Conservation (phyloP, 495 filamentous ascomycete genomes). For the Xylaria grammica region DNA sequence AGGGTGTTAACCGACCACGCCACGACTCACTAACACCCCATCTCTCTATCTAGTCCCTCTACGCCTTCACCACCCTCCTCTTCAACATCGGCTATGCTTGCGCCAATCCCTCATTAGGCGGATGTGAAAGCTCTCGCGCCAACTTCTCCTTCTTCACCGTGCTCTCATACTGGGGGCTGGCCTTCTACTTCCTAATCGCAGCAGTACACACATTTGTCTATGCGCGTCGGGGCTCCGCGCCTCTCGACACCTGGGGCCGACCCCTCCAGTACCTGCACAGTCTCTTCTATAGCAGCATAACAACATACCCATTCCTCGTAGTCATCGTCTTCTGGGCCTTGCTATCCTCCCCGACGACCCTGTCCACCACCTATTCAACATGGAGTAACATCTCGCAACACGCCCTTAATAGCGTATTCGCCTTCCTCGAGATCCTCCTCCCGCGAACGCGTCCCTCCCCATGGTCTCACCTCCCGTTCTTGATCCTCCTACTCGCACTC, state of each 20-base stretch:
- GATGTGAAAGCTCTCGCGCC: constrained; percentile 41
- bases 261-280: constrained; percentile 68
- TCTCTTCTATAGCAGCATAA: constrained; percentile 68
- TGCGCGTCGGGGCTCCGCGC: constrained; percentile 55
- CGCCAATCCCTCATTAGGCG: constrained; percentile 37
- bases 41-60: constrained; percentile 55
- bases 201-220: constrained; percentile 71
- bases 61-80: constrained; percentile 73
- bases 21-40: neutral
- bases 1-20: too few relatives aligned
- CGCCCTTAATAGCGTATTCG: constrained; percentile 72
- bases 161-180: constrained; percentile 77
- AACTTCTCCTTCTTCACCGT: constrained; percentile 83
- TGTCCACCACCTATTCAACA: constrained; percentile 50
- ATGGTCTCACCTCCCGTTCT: constrained; percentile 59
- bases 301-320: constrained; percentile 73
- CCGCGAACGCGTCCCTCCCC: constrained; percentile 64
- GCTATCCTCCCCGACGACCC: constrained; percentile 58
- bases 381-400: constrained; percentile 83
- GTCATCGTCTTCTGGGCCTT: constrained; percentile 67
- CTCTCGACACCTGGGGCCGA: constrained; percentile 66
- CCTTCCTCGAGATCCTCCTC: constrained; percentile 72
- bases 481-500: constrained; percentile 66
- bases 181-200: constrained; percentile 73
- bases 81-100: constrained; percentile 68